Conservation (phyloP, 2,329 filamentous ascomycete species). For the Exophiala calicioides region DNA sequence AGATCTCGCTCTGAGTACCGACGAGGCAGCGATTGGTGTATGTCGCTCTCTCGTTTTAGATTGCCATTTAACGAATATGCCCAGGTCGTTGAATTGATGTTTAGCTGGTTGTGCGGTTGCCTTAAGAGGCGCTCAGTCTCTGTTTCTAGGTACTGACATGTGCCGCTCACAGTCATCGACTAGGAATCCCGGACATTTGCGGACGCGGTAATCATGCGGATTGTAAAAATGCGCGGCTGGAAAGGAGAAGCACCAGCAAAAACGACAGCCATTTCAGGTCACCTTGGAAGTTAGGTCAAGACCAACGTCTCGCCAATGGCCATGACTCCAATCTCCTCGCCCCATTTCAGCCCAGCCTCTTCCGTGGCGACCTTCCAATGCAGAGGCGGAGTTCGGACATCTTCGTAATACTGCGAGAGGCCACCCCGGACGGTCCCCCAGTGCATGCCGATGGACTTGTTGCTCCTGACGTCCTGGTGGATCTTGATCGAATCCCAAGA, state of each 20-base stretch:
- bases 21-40: too few relatives aligned
- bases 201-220: too few relatives aligned
- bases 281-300: conserved; percentile 6
- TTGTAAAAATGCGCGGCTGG: too few relatives aligned
- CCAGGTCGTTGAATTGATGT: too few relatives aligned
- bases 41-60: too few relatives aligned
- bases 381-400: conserved; percentile 50
- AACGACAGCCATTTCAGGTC: background rate
- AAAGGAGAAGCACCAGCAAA: background rate
- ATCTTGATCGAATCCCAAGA: conserved; percentile 52
- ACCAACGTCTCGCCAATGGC: conserved; percentile 52
- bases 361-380: conserved; percentile 49
- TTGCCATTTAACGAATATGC: too few relatives aligned
- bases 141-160: too few relatives aligned
- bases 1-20: too few relatives aligned
- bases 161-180: too few relatives aligned
- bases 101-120: too few relatives aligned
- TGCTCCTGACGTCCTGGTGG: conserved; percentile 49
- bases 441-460: conserved; percentile 54
- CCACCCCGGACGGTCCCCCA: conserved; percentile 45
- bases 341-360: conserved; percentile 43
- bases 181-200: too few relatives aligned
- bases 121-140: too few relatives aligned
- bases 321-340: conserved; percentile 41
- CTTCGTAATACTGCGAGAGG: conserved; percentile 49